Conservation (phyloP, 345 rosid species). For the Eucalyptus melliodora region DNA sequence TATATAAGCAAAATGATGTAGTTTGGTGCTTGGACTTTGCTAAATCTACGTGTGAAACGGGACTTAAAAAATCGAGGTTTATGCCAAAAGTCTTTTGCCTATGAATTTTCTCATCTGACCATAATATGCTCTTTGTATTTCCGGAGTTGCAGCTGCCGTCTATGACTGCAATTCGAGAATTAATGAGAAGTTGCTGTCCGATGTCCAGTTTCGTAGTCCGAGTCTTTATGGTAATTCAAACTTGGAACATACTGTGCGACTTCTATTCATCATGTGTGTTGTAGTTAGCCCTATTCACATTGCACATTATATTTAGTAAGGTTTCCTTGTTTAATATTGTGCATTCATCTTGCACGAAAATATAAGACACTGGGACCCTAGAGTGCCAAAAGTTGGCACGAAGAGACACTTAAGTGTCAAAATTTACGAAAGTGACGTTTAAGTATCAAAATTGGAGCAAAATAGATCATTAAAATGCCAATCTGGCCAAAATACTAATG, state of each 20-base stretch:
- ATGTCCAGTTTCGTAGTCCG: background rate
- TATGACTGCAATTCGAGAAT: background rate
- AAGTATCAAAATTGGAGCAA: fast-evolving
- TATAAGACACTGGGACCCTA: background rate
- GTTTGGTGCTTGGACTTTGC: background rate
- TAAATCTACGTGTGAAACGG: background rate
- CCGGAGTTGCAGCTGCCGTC: background rate
- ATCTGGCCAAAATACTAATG: fast-evolving
- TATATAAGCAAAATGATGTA: background rate
- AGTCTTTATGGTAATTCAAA: background rate
- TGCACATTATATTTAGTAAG: background rate
- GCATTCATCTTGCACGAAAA: fast-evolving
- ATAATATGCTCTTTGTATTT: background rate
- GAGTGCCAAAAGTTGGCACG: no score
- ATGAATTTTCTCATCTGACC: background rate
- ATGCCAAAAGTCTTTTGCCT: background rate
- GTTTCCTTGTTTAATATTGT: background rate
- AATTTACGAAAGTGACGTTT: fast-evolving
- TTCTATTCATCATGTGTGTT: background rate
- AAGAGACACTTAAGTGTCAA: fast-evolving
- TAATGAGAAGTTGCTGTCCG: background rate
- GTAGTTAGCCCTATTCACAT: background rate
- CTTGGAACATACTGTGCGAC: background rate
- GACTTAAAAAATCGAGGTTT: background rate
- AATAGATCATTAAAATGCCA: fast-evolving